phyloP scores from a whole-genome alignment of 148 eudicot species.

The Spergularia bocconei region DNA sequence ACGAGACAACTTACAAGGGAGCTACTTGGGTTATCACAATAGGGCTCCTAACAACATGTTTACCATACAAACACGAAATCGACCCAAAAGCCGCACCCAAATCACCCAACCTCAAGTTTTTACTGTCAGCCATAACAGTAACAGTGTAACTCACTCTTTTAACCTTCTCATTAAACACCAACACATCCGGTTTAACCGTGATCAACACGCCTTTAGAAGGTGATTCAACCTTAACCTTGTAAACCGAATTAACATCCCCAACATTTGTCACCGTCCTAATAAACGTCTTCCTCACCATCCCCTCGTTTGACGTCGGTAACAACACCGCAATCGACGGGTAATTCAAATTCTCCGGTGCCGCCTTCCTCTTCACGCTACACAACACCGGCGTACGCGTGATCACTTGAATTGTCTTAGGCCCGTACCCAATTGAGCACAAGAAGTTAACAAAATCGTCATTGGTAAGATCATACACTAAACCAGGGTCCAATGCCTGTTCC shows the following conservation, averaged over 20 bases:
- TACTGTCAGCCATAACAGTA: constrained; percentile 54
- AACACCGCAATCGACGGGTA: constrained; percentile 78
- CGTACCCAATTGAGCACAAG: constrained; percentile 82
- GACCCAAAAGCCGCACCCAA: constrained; percentile 80
- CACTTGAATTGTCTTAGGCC: constrained; percentile 86
- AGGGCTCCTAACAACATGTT: constrained; percentile 93
- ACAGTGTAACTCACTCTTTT: constrained; percentile 55
- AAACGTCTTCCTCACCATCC: constrained; percentile 56
- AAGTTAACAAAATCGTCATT: constrained; percentile 64
- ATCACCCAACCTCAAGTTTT: constrained; percentile 56
- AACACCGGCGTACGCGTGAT: constrained; percentile 63
- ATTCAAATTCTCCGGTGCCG: constrained; percentile 68
- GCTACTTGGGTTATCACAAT: constrained; percentile 70
- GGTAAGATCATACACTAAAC: constrained; percentile 72
- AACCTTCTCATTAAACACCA: constrained; percentile 56
- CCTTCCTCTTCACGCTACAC: constrained; percentile 59
- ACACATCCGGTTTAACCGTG: constrained; percentile 51
- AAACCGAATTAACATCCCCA: constrained; percentile 60
- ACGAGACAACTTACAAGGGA: constrained; percentile 44
- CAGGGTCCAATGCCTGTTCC: constrained; percentile 85
- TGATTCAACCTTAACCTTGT: constrained; percentile 44
- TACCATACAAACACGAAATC: constrained; percentile 73
- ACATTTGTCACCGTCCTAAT: constrained; percentile 82
- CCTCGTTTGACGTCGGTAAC: constrained; percentile 44
- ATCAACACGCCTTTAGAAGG: constrained; percentile 61